phyloP scores from a whole-genome alignment of 495 filamentous ascomycete species.

The Trypethelium eluteriae region DNA sequence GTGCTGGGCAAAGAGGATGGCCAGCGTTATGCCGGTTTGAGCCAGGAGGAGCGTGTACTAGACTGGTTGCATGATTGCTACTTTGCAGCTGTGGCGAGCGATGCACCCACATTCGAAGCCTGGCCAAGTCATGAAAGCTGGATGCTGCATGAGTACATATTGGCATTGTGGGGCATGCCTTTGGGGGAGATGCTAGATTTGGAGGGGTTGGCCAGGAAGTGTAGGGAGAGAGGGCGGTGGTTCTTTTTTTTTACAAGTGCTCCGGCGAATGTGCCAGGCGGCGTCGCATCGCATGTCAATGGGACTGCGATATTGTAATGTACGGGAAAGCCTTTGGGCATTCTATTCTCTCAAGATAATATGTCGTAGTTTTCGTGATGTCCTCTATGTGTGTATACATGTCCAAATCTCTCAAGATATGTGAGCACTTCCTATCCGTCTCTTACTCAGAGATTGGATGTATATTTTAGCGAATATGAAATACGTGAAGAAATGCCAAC shows the following conservation, averaged over 20 bases:
- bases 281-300: conserved; percentile 35
- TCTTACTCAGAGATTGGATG: neutral
- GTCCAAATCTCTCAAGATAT: no score
- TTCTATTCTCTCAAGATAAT: neutral
- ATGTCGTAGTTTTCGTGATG: neutral
- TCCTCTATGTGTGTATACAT: neutral
- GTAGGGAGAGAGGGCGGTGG: conserved; percentile 50
- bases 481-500: neutral
- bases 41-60: conserved; percentile 50
- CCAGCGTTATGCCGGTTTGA: conserved; percentile 49
- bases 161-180: conserved; percentile 58
- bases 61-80: conserved; percentile 62
- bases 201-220: conserved; percentile 43
- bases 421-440: no score
- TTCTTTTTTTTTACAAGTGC: conserved; percentile 59
- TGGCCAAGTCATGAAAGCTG: conserved; percentile 46
- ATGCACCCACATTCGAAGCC: conserved; percentile 54
- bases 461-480: neutral
- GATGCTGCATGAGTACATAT: conserved; percentile 53
- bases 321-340: neutral
- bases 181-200: conserved; percentile 57
- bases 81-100: conserved; percentile 55
- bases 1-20: conserved; percentile 30
- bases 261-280: conserved; percentile 49
- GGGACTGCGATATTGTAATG: neutral